phyloP scores from a whole-genome alignment of 257 asterid genomes.

The Solanum lycopersicoides region DNA sequence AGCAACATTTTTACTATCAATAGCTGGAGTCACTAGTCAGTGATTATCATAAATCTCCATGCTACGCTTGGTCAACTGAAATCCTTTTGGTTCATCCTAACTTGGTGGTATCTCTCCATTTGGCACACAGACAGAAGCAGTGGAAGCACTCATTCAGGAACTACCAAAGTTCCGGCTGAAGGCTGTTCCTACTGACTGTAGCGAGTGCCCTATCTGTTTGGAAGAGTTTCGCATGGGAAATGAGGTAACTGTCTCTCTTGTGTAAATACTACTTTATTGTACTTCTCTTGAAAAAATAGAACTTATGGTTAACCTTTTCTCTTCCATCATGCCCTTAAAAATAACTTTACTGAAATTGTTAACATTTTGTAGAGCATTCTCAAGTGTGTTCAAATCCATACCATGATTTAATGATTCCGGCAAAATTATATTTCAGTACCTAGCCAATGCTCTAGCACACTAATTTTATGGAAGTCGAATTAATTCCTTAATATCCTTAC shows the following conservation, averaged over 20 bases:
- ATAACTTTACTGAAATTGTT: not conserved
- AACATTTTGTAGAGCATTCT: not conserved
- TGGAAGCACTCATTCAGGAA: conserved; percentile 79
- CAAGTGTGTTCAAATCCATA: not conserved
- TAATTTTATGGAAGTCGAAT: not conserved
- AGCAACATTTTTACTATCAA: not conserved
- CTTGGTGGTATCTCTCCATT: not conserved
- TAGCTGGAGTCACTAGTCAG: not conserved
- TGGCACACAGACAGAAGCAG: conserved; percentile 63
- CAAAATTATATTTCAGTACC: not conserved
- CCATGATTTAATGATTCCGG: not conserved
- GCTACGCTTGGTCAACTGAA: not conserved
- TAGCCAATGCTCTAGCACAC: not conserved
- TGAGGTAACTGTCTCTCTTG: conserved; percentile 24
- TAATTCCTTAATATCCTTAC: not conserved
- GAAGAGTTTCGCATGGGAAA: conserved; percentile 69
- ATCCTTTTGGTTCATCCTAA: not conserved
- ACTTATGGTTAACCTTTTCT: not conserved
- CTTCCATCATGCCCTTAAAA: not conserved
- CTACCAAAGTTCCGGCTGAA: conserved; percentile 67
- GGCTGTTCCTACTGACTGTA: conserved; percentile 76
- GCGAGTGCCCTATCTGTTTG: conserved; percentile 74
- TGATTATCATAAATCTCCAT: not conserved
- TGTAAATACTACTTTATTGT: not conserved
- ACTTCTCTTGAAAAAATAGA: not conserved